Conservation (phyloP, 1,139 yeast genomes). For the Magnusiomyces ingens region DNA sequence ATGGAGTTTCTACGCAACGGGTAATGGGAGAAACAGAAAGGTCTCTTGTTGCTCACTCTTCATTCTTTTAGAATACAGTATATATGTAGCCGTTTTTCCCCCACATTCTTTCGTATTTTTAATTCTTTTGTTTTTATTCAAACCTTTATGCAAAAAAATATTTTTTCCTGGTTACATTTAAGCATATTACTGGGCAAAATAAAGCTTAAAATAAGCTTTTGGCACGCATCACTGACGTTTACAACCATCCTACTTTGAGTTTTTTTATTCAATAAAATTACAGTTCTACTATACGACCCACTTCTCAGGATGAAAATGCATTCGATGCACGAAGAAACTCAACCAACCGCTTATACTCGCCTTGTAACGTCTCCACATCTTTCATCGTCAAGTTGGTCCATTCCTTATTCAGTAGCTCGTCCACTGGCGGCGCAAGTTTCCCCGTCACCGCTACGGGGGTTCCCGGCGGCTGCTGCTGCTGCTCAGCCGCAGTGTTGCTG, state of each 20-base stretch:
- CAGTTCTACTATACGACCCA: too few relatives aligned
- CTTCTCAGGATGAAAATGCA: slow-evolving; percentile 24
- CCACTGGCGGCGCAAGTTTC: slow-evolving; percentile 20
- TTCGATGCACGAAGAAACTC: slow-evolving; percentile 24
- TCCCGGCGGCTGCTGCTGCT: neutral
- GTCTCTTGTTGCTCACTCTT: too few relatives aligned
- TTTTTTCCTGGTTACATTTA: neutral
- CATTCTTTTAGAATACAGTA: too few relatives aligned
- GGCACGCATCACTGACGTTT: too few relatives aligned
- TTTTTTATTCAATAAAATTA: too few relatives aligned
- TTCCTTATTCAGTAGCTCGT: slow-evolving; percentile 21
- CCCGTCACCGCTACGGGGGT: neutral
- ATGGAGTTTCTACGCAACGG: slow-evolving; percentile 2
- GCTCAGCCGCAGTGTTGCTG: neutral
- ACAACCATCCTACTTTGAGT: too few relatives aligned
- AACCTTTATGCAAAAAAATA: neutral
- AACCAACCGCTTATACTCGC: slow-evolving; percentile 35
- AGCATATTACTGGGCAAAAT: too few relatives aligned
- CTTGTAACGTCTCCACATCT: slow-evolving; percentile 32
- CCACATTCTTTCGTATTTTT: neutral
- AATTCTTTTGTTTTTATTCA: neutral
- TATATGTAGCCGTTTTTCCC: neutral
- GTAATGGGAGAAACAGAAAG: too few relatives aligned
- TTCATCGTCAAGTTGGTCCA: slow-evolving; percentile 26
- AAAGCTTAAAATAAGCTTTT: too few relatives aligned